Evolutionary conservation across 2,329 filamentous ascomycete species (phyloP).

Genomic region (Aspergillus thermomutatus): DNA sequence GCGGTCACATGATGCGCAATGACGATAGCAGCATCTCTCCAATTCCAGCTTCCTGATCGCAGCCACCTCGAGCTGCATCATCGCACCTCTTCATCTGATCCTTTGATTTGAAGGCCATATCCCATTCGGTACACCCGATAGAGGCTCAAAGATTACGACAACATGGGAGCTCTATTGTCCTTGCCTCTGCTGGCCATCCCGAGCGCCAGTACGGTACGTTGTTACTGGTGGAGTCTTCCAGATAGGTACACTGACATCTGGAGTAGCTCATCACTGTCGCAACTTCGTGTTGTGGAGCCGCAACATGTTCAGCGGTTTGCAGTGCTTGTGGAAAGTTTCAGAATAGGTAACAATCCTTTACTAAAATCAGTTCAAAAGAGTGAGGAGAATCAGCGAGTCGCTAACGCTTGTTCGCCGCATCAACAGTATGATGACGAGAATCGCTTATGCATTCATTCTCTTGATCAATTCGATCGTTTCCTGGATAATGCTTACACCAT

Average conservation of each 20-base stretch:
- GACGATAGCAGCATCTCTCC: conserved; percentile 9
- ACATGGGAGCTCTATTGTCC: conserved; percentile 89
- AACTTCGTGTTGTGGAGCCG: conserved; percentile 92
- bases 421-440: conserved; percentile 84
- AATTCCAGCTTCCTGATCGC: background rate
- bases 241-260: conserved; percentile 11
- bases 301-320: conserved; percentile 93
- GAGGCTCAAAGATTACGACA: conserved; percentile 11
- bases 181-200: conserved; percentile 86
- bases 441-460: conserved; percentile 91
- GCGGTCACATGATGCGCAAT: background rate
- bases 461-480: conserved; percentile 94
- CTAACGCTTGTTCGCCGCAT: conserved; percentile 18
- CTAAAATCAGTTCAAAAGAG: conserved; percentile 2
- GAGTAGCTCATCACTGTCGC: conserved; percentile 69
- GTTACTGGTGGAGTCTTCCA: conserved; percentile 4
- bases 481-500: conserved; percentile 99
- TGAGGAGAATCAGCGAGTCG: conserved; percentile 1
- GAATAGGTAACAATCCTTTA: conserved; percentile 64
- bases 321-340: conserved; percentile 95
- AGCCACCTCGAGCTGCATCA: background rate
- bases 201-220: conserved; percentile 75
- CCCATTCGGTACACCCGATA: background rate
- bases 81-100: background rate
- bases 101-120: background rate